These are phyloP conservation scores for Hyphopichia homilentoma DNA, from an alignment of 805 yeast species.

Conservation along the genomic window DNA sequence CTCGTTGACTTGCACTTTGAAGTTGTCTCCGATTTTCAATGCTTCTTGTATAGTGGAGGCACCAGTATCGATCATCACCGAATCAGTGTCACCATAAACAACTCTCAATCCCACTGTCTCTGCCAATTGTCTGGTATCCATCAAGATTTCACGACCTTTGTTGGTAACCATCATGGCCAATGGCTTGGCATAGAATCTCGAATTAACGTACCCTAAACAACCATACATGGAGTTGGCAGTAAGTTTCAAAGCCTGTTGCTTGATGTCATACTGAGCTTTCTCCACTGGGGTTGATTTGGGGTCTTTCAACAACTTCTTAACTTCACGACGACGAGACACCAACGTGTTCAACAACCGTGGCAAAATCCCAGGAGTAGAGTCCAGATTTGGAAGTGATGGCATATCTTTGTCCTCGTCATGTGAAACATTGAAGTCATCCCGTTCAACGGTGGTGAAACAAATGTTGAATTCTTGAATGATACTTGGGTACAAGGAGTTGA, in stretches of 20 bases:
- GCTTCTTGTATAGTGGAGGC: conserved; percentile 69
- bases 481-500: conserved; percentile 94
- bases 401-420: conserved; percentile 54
- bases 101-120: conserved; percentile 80
- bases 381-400: conserved; percentile 64
- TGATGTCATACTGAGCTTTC: conserved; percentile 84
- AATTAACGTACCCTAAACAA: conserved; percentile 87
- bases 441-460: conserved; percentile 91
- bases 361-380: conserved; percentile 69
- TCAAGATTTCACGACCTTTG: conserved; percentile 92
- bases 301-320: conserved; percentile 77
- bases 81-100: conserved; percentile 97
- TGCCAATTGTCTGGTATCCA: conserved; percentile 90
- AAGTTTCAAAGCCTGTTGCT: conserved; percentile 91
- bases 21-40: conserved; percentile 74
- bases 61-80: conserved; percentile 96
- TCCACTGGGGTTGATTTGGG: conserved; percentile 62
- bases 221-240: conserved; percentile 99
- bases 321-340: conserved; percentile 90
- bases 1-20: conserved; percentile 83
- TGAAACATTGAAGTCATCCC: conserved; percentile 44
- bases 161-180: conserved; percentile 92
- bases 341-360: conserved; percentile 80
- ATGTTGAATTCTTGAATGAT: conserved; percentile 96
- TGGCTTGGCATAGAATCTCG: conserved; percentile 94